Percentiles rank a stretch among this genome's conserved stretches.
phyloP scores from a whole-genome alignment of 73 alveolate species.

The Effrenium voratum region DNA sequence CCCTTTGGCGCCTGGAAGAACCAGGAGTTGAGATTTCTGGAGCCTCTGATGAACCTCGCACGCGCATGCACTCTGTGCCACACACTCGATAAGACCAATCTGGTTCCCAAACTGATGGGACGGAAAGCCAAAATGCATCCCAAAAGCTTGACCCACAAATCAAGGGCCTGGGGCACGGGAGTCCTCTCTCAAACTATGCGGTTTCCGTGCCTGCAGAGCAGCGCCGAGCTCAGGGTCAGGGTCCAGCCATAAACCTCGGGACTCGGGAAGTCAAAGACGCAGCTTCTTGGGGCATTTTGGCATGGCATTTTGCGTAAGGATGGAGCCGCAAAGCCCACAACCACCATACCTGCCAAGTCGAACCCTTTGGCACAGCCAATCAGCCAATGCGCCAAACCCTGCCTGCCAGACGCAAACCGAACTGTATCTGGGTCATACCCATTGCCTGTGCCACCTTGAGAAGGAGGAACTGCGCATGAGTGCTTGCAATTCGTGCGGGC shows the following conservation, averaged over 20 bases:
- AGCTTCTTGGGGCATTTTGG: background rate
- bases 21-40: conserved; percentile 64
- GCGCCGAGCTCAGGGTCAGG: conserved; percentile 45
- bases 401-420: conserved; percentile 81
- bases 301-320: background rate
- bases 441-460: conserved; percentile 12
- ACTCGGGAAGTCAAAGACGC: background rate
- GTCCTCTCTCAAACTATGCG: background rate
- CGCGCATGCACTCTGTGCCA: background rate
- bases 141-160: too few species aligned
- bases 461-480: background rate
- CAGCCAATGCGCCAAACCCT: background rate
- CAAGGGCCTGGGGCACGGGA: too few species aligned
- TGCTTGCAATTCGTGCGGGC: background rate
- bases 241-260: conserved; percentile 82
- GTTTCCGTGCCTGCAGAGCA: conserved; percentile 45
- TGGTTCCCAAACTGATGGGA: background rate
- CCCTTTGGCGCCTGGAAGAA: conserved; percentile 66
- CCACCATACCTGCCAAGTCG: conserved; percentile 57
- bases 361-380: background rate
- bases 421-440: conserved; percentile 46
- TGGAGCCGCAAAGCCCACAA: conserved; percentile 63
- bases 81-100: background rate
- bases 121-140: background rate
- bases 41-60: conserved; percentile 61